Conservation (phyloP, 805 yeast genomes). For the Saccharomycopsis selenospora region DNA sequence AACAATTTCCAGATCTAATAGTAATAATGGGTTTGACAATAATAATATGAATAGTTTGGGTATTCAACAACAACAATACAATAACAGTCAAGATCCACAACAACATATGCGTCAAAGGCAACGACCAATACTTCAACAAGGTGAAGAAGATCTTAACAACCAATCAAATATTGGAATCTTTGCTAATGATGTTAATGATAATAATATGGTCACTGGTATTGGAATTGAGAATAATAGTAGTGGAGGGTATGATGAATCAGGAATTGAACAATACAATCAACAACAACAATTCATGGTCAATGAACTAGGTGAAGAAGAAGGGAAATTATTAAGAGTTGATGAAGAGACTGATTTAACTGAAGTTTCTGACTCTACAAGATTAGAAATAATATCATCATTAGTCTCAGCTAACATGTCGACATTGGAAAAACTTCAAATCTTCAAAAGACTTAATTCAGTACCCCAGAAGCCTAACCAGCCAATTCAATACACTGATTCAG, state of each 20-base stretch:
- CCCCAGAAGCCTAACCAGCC: constrained; percentile 47
- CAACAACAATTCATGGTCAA: constrained; percentile 1
- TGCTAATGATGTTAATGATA: neutral
- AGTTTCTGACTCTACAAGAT: neutral
- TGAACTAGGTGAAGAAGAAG: neutral
- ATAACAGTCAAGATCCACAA: constrained; percentile 4
- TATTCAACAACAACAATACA: neutral
- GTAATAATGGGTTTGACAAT: too few species aligned
- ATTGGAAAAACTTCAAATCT: constrained; percentile 22
- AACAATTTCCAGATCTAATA: too few species aligned
- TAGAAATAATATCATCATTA: constrained; percentile 18
- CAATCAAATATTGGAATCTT: neutral
- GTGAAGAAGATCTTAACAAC: neutral
- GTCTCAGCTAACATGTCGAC: constrained; percentile 20
- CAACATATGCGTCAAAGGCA: neutral
- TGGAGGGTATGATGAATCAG: constrained; percentile 1
- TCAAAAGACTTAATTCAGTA: constrained; percentile 32
- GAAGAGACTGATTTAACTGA: neutral
- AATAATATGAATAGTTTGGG: constrained; percentile 1
- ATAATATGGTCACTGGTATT: constrained; percentile 4
- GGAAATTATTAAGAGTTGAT: neutral
- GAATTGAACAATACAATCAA: neutral
- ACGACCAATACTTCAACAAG: neutral
- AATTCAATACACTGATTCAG: constrained; percentile 61
- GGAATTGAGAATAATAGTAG: constrained; percentile 9